Percentiles rank a stretch among this genome's conserved stretches.
These are phyloP conservation scores for Phytophthora vignae DNA, from an alignment of 352 stramenopile genomes.

Conservation along the genomic window DNA sequence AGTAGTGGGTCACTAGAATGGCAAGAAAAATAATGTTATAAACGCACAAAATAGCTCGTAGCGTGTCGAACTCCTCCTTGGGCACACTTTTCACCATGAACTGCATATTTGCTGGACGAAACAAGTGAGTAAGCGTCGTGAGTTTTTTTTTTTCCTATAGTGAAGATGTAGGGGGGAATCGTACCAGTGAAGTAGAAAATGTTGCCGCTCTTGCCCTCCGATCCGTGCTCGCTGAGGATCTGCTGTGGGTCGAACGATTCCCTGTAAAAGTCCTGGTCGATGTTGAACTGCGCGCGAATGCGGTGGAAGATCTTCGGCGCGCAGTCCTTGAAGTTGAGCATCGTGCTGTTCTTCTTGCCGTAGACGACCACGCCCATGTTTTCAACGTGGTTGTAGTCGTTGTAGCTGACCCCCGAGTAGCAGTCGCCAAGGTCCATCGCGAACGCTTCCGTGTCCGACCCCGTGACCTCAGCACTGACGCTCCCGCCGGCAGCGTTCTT, in stretches of 20 bases:
- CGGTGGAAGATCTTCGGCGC: slow-evolving; percentile 82
- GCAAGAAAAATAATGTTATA: not conserved
- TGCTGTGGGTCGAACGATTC: slow-evolving; percentile 77
- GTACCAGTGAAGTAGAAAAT: slow-evolving; percentile 88
- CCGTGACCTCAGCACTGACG: slow-evolving; percentile 26
- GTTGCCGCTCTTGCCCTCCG: slow-evolving; percentile 87
- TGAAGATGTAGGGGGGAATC: not conserved
- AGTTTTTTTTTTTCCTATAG: not conserved
- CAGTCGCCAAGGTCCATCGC: slow-evolving; percentile 22
- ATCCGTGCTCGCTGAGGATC: slow-evolving; percentile 82
- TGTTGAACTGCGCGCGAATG: slow-evolving; percentile 80
- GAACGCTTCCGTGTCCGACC: slow-evolving; percentile 29
- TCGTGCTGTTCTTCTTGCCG: slow-evolving; percentile 58
- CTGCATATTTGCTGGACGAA: slow-evolving; percentile 73
- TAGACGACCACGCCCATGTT: slow-evolving; percentile 80
- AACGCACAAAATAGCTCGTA: slow-evolving; percentile 79
- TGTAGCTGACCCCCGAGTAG: slow-evolving; percentile 46
- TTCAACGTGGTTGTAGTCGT: slow-evolving; percentile 78
- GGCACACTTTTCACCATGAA: slow-evolving; percentile 92
- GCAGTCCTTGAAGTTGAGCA: slow-evolving; percentile 79
- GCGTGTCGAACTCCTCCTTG: slow-evolving; percentile 85
- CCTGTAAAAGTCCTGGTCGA: slow-evolving; percentile 74
- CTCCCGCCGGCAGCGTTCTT: slow-evolving; percentile 31
- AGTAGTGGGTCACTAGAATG: not conserved
- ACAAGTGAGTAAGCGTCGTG: not conserved